Conservation (phyloP, 257 asterid genomes). For the Solanum appendiculatum region DNA sequence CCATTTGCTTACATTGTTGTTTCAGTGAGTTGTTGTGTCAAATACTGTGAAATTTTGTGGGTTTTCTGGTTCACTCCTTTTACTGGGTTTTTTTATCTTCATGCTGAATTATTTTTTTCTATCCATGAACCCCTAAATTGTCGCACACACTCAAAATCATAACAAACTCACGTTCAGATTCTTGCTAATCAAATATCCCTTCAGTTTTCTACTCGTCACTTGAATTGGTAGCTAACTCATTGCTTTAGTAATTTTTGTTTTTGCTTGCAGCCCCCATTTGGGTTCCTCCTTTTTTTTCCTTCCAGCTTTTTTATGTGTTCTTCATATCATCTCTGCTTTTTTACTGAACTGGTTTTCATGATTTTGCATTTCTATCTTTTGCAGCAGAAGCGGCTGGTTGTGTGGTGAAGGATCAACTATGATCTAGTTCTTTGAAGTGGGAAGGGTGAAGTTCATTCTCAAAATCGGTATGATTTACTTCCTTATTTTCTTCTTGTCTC, state of each 20-base stretch:
- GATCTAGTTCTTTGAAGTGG: not conserved
- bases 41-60: not conserved
- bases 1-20: not conserved
- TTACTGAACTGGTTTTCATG: not conserved
- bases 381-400: not conserved
- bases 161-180: not conserved
- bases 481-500: not conserved
- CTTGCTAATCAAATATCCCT: not conserved
- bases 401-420: not conserved
- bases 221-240: not conserved
- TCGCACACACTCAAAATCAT: not conserved
- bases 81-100: not conserved
- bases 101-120: not conserved
- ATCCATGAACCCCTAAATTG: not conserved
- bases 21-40: not conserved
- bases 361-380: not conserved
- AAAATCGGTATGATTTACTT: not conserved
- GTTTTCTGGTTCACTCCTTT: not conserved
- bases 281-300: not conserved
- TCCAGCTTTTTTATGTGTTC: not conserved
- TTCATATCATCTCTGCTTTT: not conserved
- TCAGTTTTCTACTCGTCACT: not conserved
- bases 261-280: not conserved
- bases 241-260: not conserved
- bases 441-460: not conserved